These are phyloP conservation scores for Melastoma candidum DNA, from an alignment of 441 rosid species.

Conservation along the genomic window DNA sequence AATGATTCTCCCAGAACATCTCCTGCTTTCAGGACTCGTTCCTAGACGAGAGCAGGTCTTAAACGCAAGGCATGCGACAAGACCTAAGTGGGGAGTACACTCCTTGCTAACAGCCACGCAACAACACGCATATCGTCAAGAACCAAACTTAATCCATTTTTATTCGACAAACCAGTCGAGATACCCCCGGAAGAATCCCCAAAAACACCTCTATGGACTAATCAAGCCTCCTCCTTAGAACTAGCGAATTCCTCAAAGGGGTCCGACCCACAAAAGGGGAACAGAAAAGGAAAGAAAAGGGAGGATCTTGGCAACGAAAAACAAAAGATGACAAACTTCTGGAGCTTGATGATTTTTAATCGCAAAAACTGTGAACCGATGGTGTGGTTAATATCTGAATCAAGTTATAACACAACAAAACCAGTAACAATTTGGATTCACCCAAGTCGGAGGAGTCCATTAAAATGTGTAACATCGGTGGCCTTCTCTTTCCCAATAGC, in stretches of 20 bases:
- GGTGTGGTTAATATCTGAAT: too few relatives aligned
- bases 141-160: constrained; percentile 28
- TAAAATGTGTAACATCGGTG: too few relatives aligned
- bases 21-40: constrained; percentile 54
- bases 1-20: constrained; percentile 67
- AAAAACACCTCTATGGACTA: neutral
- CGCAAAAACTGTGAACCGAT: too few relatives aligned
- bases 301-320: neutral
- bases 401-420: too few relatives aligned
- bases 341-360: too few relatives aligned
- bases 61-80: constrained; percentile 64
- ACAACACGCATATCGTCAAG: constrained; percentile 14
- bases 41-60: constrained; percentile 46
- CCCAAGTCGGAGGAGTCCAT: too few relatives aligned
- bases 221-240: neutral
- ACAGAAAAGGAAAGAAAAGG: too few relatives aligned
- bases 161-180: neutral
- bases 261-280: too few relatives aligned
- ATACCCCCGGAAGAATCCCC: too few relatives aligned
- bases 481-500: too few relatives aligned
- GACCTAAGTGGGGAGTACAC: constrained; percentile 64
- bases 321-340: neutral
- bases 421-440: too few relatives aligned
- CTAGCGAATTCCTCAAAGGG: too few relatives aligned
- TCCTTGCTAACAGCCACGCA: constrained; percentile 41